Evolutionary conservation across 805 yeast species (phyloP), one percentile per base, ranked within the genome.

Genomic region (Candida coquimbonensis): DNA sequence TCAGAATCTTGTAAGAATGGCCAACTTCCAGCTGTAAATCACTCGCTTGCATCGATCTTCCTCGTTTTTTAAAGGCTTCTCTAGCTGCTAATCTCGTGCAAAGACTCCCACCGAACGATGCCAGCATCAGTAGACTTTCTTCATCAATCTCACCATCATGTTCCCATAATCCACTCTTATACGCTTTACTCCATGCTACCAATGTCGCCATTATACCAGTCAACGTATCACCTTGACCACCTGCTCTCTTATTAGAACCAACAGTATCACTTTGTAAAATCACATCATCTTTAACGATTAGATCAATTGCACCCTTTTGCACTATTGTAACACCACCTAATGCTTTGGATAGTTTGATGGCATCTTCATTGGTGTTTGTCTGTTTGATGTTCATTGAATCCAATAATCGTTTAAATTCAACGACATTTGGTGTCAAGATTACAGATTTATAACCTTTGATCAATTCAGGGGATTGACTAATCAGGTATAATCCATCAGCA

Each of bases 211-310:
- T 65, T 24, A 87, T 69, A 0, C 99, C 99, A 0, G 91, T 78
- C 36, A 93, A 63, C 0, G 96, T 85, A 56, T 93, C 99, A 25
- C 99, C 99, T 66, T 93, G 98, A 0, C 99, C 99, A 12, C 97
- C 96, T 8, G 87, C 95, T 44, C 99, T 72, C 57, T 87, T 83
- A 42, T 67, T 64, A 7, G 93, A 82, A 1, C 98, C 97, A 14
- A 61, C 55, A 31, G 68, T 57, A 33, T 70, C 71, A 49, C 73
- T 75, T 4, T 65, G 54, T 7, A 86, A 50, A 6, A 66, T 55
- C 5, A 62, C 57, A 5, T 65, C 68, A 2, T 76, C 77, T 42
- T 72, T 67, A 6, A 79, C 83, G 11, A 89, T 82, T 34, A 75
- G 52, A 57, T 93, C 99, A 2, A 54, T 52, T 0, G 54, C 45